Base-by-base conservation (phyloP, 805 yeast species). In the Kodamaea restingae region DNA sequence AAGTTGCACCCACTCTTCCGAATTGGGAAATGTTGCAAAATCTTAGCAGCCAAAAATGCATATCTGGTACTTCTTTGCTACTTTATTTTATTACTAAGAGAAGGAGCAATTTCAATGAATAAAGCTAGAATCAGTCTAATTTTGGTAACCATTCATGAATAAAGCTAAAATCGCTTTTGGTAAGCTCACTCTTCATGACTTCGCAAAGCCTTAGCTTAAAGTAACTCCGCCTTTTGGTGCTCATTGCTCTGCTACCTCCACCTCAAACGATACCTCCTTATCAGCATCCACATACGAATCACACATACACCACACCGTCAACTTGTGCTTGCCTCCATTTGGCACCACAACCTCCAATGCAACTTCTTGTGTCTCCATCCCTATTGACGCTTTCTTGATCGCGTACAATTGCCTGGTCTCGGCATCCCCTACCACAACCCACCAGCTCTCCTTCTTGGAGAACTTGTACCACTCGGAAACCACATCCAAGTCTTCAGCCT, bases 231-330 rank as follows among this genome's bases (percentile, higher is more conserved):
- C n/a, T n/a, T n/a, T n/a, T n/a, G n/a, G n/a, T n/a, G n/a, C n/a
- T n/a, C n/a, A n/a, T n/a, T n/a, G 31, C 10, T 71, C 75, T 35
- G 15, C 18, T 12, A 31, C 40, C 6, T 31, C 32, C 5, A 37
- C 18, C n/a, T 37, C 40, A 22, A 84, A 65, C 8, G 67, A 58
- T 17, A 81, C 73, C 61, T 91, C 96, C 57, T 85, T 86, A 56
- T 91, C 98, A 2, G 88, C 95, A 55, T 90, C 98, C n/a, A 87
- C 53, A 51, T 90, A 91, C 0, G 95, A 81, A 52, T 90, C 97
- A 62, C 96, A 84, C 56, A 90, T 76, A 53, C 91, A 80, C 95
- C 95, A 90, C 1, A 88, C 64, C 0, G 80, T 75, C 18, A 90
- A 60, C 12, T 70, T 55, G 40, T 81, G 84, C 4, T 65, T 55